Conservation (phyloP, 228 moss, liverwort and hornwort species). For the Sphagnum magellanicum region DNA sequence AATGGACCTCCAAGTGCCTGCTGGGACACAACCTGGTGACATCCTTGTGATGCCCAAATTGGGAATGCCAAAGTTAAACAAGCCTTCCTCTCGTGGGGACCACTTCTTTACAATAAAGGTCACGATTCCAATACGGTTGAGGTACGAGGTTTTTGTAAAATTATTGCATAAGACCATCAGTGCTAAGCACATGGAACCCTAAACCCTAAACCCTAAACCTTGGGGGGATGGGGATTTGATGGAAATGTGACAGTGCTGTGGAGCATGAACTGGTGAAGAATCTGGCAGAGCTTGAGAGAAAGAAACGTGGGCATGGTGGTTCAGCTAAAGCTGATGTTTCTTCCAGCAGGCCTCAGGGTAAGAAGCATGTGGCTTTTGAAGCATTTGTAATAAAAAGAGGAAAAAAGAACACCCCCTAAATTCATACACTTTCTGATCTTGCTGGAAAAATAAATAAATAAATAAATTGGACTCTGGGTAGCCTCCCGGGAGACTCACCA, state of each 20-base stretch:
- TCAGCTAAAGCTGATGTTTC: conserved; percentile 47
- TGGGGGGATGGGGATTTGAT: not conserved
- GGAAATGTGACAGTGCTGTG: conserved; percentile 50
- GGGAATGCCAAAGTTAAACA: conserved; percentile 92
- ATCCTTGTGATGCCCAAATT: conserved; percentile 76
- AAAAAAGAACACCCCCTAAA: conserved; percentile 51
- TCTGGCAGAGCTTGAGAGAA: conserved; percentile 55
- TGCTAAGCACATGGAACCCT: no score
- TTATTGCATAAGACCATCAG: not conserved
- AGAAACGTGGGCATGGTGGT: conserved; percentile 40
- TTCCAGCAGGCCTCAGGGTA: conserved; percentile 95
- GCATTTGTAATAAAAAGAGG: no score
- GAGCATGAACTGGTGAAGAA: conserved; percentile 83
- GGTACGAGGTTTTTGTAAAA: conserved; percentile 25
- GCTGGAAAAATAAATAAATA: conserved; percentile 32
- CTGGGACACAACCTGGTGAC: conserved; percentile 95
- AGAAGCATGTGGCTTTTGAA: conserved; percentile 90
- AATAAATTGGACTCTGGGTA: conserved; percentile 51
- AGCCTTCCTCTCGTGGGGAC: conserved; percentile 83
- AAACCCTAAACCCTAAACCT: no score
- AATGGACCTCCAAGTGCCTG: conserved; percentile 72
- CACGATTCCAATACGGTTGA: conserved; percentile 78
- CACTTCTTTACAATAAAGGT: conserved; percentile 96
- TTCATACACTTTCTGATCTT: conserved; percentile 27
- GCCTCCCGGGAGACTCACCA: conserved; percentile 18